Base-by-base conservation (phyloP, 1,284 basidiomycete species). In the Ceratobasidium sp. region DNA sequence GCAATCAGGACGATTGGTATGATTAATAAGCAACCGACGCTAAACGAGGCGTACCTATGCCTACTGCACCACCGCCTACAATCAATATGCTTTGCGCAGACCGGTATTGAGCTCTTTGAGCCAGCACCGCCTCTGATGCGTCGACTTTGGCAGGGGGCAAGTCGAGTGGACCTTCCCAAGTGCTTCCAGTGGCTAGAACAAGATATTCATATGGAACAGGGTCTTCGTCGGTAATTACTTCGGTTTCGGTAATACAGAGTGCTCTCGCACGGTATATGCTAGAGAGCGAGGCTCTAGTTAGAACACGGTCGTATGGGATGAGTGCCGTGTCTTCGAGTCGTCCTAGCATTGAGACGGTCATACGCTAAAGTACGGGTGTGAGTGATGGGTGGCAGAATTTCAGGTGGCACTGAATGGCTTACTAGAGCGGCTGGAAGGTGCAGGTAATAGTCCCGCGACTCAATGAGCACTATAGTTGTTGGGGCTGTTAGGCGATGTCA, bases 51-150 rank as follows among this genome's bases (percentile, higher is more conserved):
- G 74, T 73, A 89, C 89, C 90, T 61, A 86, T 80, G 11, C 87
- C 89, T 28, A 90, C 85, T 2, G 89, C 83, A 32, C 90, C 90
- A 43, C 87, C 89, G 38, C 89, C 90, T 2, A 83, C 87, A 46
- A 91, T 79, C 9, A 87, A 83, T 70, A 89, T 82, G 74, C 85
- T 83, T 32, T 82, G 81, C 0, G 88, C 85, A 1, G 80, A 79
- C 50, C 82, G 80, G 73, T 88, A 85, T 63, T 83, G 84, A 35
- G 77, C 76, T 47, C 86, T 81, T 84, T 85, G 87, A 0, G 78
- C 75, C 3, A 76, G 74, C 41, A 89, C 75, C 62, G 83, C 81
- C 18, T 80, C 79, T 16, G 82, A 69, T 8, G 84, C 80, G 6
- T 85, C 84, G 7, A 47, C 41, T 9, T 62, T 80, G 1, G 78